Percentiles rank a stretch among this genome's conserved stretches.
phyloP scores from a whole-genome alignment of 2,329 filamentous ascomycete genomes.

The Teratosphaeria pseudoeucalypti region DNA sequence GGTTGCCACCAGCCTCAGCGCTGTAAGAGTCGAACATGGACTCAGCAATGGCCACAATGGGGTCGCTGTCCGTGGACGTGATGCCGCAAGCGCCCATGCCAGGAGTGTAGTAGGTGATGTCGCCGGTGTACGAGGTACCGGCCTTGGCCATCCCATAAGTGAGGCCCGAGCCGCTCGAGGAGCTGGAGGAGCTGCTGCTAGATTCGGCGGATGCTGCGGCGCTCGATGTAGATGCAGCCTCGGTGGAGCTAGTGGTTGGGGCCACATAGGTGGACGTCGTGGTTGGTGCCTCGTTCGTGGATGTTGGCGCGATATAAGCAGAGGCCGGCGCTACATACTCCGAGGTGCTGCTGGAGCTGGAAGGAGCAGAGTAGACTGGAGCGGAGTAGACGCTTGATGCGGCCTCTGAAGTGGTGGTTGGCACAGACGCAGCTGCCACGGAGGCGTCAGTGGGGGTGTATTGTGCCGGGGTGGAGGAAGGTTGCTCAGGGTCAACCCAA shows the following conservation, averaged over 20 bases:
- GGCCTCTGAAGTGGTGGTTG: constrained; percentile 2
- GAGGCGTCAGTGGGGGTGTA: constrained; percentile 1
- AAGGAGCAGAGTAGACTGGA: constrained; percentile 12
- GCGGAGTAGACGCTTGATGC: not conserved
- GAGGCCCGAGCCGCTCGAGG: constrained; percentile 9
- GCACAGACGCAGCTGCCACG: constrained; percentile 9
- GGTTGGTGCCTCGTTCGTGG: constrained; percentile 17
- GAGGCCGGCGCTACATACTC: constrained; percentile 18
- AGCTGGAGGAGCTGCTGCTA: constrained; percentile 10
- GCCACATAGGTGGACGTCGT: constrained; percentile 8
- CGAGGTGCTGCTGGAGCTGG: constrained; percentile 13
- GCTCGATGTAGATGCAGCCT: constrained; percentile 9
- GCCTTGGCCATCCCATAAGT: constrained; percentile 19
- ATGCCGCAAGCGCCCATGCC: constrained; percentile 60
- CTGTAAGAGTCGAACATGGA: constrained; percentile 49
- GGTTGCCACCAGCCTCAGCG: constrained; percentile 17
- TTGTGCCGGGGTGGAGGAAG: constrained; percentile 11
- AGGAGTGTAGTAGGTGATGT: constrained; percentile 65
- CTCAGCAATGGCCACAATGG: constrained; percentile 60
- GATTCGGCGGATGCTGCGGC: constrained; percentile 5
- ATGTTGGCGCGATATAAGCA: constrained; percentile 8
- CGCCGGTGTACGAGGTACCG: constrained; percentile 41
- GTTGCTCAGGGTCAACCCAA: constrained; percentile 30
- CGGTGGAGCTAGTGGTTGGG: constrained; percentile 6
- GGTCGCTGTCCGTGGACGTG: constrained; percentile 46